phyloP scores from a whole-genome alignment of 192 early-diverging fungal genomes.

The Coemansia sp. region DNA sequence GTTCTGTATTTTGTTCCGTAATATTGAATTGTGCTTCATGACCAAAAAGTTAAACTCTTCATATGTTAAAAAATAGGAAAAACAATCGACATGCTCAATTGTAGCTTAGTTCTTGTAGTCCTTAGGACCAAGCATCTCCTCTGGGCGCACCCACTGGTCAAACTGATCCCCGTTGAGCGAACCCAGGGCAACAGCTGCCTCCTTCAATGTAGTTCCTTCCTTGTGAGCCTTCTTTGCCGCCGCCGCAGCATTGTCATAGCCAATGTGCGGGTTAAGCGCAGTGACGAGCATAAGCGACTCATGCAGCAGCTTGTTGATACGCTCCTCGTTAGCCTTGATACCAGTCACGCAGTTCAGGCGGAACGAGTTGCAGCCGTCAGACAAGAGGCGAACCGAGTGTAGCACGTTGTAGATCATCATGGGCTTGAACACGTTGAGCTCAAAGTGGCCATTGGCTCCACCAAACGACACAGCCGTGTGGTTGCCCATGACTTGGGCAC shows the following conservation, averaged over 20 bases:
- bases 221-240: conserved; percentile 98
- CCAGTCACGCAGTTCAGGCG: conserved; percentile 95
- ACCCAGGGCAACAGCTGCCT: conserved; percentile 88
- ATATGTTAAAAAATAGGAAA: no score
- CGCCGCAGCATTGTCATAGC: conserved; percentile 89
- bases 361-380: conserved; percentile 90
- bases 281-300: conserved; percentile 99
- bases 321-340: conserved; percentile 91
- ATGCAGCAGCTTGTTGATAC: conserved; percentile 84
- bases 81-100: neutral
- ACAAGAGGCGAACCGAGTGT: conserved; percentile 87
- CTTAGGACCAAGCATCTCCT: conserved; percentile 80
- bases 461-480: conserved; percentile 90
- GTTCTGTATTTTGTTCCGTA: neutral
- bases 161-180: conserved; percentile 90
- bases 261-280: conserved; percentile 97
- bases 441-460: conserved; percentile 97
- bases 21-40: neutral
- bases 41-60: neutral
- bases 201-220: conserved; percentile 83
- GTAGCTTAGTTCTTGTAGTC: conserved; percentile 47
- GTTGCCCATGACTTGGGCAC: conserved; percentile 99
- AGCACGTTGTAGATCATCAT: conserved; percentile 98
- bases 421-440: conserved; percentile 99
- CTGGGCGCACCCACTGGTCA: conserved; percentile 94